Evolutionary conservation across 2,329 filamentous ascomycete species (phyloP).

Genomic region (Sclerotiophoma versabilis): DNA sequence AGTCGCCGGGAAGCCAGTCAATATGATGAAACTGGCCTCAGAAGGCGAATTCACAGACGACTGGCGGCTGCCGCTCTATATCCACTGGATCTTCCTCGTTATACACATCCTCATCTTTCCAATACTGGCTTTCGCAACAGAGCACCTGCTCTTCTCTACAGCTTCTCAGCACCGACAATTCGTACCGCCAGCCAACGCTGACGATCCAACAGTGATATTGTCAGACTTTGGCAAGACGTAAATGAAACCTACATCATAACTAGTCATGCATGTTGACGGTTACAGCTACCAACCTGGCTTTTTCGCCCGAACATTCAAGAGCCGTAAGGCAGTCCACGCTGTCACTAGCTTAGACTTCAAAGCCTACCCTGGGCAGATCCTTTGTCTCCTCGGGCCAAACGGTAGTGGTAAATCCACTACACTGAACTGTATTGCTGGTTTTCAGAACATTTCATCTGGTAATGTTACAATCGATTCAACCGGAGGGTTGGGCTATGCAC

Average conservation of each 20-base stretch:
- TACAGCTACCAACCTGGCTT: conserved; percentile 23
- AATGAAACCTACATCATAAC: not conserved
- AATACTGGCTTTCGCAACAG: conserved; percentile 27
- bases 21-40: conserved; percentile 19
- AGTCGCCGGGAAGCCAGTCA: conserved; percentile 14
- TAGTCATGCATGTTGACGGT: not conserved
- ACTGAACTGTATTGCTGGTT: conserved; percentile 33
- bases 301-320: conserved; percentile 28
- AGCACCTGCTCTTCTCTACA: conserved; percentile 30
- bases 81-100: conserved; percentile 31
- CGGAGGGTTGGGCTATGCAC: conserved; percentile 36
- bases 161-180: conserved; percentile 46
- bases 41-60: not conserved
- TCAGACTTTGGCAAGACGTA: conserved; percentile 32
- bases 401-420: conserved; percentile 37
- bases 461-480: conserved; percentile 29
- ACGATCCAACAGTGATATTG: conserved; percentile 51
- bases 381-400: conserved; percentile 38
- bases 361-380: conserved; percentile 33
- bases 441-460: conserved; percentile 33
- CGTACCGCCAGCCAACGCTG: conserved; percentile 2
- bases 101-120: conserved; percentile 34
- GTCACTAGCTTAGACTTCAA: conserved; percentile 29
- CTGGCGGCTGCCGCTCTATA: conserved; percentile 28
- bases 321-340: conserved; percentile 28